These are phyloP conservation scores for Pharnaceum exiguum DNA, from an alignment of 148 eudicot species.

Conservation along the genomic window DNA sequence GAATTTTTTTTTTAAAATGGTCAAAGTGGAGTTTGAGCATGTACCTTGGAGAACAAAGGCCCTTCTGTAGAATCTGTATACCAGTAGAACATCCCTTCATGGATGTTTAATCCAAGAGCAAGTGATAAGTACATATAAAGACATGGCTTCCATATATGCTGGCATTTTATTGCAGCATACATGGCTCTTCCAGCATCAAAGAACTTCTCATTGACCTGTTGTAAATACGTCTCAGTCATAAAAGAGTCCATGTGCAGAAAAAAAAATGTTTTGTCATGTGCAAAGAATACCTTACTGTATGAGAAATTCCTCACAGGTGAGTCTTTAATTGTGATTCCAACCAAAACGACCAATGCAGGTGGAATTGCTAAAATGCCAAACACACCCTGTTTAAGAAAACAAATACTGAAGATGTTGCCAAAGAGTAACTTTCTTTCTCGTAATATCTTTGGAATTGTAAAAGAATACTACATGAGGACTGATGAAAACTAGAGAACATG, in stretches of 20 bases:
- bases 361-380: slow-evolving; percentile 28
- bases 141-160: slow-evolving; percentile 27
- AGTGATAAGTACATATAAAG: slow-evolving; percentile 28
- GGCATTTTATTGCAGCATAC: slow-evolving; percentile 22
- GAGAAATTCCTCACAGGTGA: slow-evolving; percentile 16
- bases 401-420: neutral
- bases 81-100: slow-evolving; percentile 30
- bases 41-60: slow-evolving; percentile 26
- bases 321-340: slow-evolving; percentile 24
- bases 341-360: slow-evolving; percentile 25
- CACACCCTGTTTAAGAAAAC: slow-evolving; percentile 21
- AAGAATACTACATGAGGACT: no score
- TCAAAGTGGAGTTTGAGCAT: neutral
- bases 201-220: slow-evolving; percentile 22
- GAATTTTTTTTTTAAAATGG: neutral
- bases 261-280: neutral
- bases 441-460: no score
- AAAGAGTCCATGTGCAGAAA: neutral
- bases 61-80: slow-evolving; percentile 26
- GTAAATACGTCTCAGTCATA: neutral
- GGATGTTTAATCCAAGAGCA: slow-evolving; percentile 23
- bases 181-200: slow-evolving; percentile 24
- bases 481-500: no score
- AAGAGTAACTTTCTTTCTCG: no score
- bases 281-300: slow-evolving; percentile 12